Evolutionary conservation across 2,329 filamentous ascomycete genomes (phyloP).

Genomic region (Penicillium expansum): DNA sequence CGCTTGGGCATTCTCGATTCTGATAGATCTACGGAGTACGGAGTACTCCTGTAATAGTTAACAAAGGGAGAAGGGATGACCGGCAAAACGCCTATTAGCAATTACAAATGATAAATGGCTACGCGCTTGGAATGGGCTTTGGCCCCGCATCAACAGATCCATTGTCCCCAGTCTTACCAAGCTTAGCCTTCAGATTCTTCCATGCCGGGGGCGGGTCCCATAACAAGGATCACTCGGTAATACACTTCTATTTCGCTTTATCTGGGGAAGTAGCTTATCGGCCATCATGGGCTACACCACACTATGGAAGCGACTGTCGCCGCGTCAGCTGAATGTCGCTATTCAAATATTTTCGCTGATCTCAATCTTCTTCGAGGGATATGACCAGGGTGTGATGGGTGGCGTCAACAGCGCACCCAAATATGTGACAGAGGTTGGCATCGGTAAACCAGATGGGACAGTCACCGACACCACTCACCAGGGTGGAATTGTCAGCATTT

Average conservation of each 20-base stretch:
- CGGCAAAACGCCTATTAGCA: slow-evolving; percentile 20
- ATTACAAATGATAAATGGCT: slow-evolving; percentile 13
- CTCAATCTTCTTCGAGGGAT: slow-evolving; percentile 45
- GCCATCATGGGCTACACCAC: slow-evolving; percentile 40
- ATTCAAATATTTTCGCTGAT: slow-evolving; percentile 35
- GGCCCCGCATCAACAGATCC: neutral
- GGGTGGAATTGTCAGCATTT: slow-evolving; percentile 54
- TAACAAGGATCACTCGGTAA: slow-evolving; percentile 12
- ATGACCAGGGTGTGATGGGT: slow-evolving; percentile 57
- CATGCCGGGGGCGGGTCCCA: slow-evolving; percentile 9
- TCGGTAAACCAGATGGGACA: slow-evolving; percentile 46
- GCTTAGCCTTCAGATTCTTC: neutral
- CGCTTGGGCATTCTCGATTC: neutral
- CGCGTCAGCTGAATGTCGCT: slow-evolving; percentile 43
- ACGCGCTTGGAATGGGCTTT: slow-evolving; percentile 16
- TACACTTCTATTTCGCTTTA: neutral
- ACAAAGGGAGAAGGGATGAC: slow-evolving; percentile 7
- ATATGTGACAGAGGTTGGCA: slow-evolving; percentile 43
- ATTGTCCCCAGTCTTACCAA: neutral
- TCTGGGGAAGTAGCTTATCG: neutral
- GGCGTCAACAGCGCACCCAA: slow-evolving; percentile 46
- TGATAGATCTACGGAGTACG: slow-evolving; percentile 1
- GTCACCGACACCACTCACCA: slow-evolving; percentile 51
- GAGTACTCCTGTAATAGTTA: no score
- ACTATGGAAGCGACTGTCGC: slow-evolving; percentile 45